Percentiles rank a stretch among this genome's conserved stretches.
Conservation (phyloP, 129 eudicot genomes). For the Kitagawia praeruptora region DNA sequence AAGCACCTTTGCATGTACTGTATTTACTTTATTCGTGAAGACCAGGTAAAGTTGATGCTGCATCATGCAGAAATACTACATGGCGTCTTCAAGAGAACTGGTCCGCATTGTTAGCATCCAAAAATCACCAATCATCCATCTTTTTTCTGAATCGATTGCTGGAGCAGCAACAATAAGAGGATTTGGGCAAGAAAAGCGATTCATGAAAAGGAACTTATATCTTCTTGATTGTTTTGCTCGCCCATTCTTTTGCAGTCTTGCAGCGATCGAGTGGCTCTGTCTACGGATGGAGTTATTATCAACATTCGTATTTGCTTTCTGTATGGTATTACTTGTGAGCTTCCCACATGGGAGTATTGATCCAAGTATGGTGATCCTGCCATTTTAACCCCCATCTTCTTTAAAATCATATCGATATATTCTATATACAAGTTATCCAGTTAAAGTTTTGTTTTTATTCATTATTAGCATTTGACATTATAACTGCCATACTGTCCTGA, state of each 20-base stretch:
- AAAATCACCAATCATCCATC: slow-evolving; percentile 88
- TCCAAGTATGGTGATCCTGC: slow-evolving; percentile 64
- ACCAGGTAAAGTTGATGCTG: slow-evolving; percentile 1
- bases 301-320: slow-evolving; percentile 87
- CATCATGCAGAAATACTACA: slow-evolving; percentile 83
- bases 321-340: slow-evolving; percentile 86
- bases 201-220: slow-evolving; percentile 89
- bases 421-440: neutral
- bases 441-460: neutral
- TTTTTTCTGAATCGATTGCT: slow-evolving; percentile 87
- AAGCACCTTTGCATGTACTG: neutral
- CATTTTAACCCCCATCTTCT: neutral
- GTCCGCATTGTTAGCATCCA: slow-evolving; percentile 96
- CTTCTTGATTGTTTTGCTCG: slow-evolving; percentile 95
- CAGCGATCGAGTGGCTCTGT: slow-evolving; percentile 99
- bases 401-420: neutral
- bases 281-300: slow-evolving; percentile 94
- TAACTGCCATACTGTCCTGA: neutral
- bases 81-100: slow-evolving; percentile 97
- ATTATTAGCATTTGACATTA: neutral
- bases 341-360: slow-evolving; percentile 89
- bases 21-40: neutral
- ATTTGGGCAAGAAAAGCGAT: slow-evolving; percentile 93
- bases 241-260: slow-evolving; percentile 92
- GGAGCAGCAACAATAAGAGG: slow-evolving; percentile 98